Percentiles rank a stretch among this genome's conserved stretches.
These are phyloP conservation scores for Chlorella vulgaris DNA, from an alignment of 139 green algal genomes.

Conservation along the genomic window DNA sequence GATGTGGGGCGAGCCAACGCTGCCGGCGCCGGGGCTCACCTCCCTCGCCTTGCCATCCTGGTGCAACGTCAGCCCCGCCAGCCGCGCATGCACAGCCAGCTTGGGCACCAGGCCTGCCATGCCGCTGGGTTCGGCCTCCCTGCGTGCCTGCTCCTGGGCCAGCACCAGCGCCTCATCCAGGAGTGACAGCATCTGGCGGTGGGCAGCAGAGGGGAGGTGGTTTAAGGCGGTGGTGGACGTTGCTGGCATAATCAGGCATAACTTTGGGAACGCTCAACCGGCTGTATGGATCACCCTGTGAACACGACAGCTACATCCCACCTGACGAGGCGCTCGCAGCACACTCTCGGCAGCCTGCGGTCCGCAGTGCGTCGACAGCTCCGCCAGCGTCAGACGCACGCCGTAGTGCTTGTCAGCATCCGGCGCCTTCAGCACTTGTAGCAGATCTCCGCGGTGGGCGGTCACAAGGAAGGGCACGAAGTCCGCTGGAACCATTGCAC, in stretches of 20 bases:
- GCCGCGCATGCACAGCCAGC: conserved; percentile 54
- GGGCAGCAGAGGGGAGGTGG: neutral
- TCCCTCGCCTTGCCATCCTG: conserved; percentile 35
- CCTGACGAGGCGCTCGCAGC: conserved; percentile 22
- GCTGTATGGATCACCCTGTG: too few species aligned
- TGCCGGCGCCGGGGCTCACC: conserved; percentile 45
- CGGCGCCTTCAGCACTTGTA: conserved; percentile 35
- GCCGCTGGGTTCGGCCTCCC: neutral
- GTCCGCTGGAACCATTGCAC: too few species aligned
- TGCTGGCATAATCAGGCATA: too few species aligned
- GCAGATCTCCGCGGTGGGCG: conserved; percentile 23
- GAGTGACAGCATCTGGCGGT: conserved; percentile 28
- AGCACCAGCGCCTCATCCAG: conserved; percentile 49
- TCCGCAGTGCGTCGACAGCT: conserved; percentile 38
- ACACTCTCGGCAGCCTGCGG: conserved; percentile 43
- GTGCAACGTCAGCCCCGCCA: conserved; percentile 52
- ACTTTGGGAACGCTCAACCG: too few species aligned
- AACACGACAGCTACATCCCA: too few species aligned
- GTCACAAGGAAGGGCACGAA: conserved; percentile 12
- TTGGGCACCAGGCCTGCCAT: conserved; percentile 35
- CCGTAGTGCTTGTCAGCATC: conserved; percentile 49
- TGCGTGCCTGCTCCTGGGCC: conserved; percentile 48
- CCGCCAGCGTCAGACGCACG: conserved; percentile 53
- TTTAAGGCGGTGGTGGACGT: too few species aligned
- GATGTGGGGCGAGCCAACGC: conserved; percentile 61